Base-by-base conservation (phyloP, 1,139 yeast species). In the Zygotorulaspora mrakii region DNA sequence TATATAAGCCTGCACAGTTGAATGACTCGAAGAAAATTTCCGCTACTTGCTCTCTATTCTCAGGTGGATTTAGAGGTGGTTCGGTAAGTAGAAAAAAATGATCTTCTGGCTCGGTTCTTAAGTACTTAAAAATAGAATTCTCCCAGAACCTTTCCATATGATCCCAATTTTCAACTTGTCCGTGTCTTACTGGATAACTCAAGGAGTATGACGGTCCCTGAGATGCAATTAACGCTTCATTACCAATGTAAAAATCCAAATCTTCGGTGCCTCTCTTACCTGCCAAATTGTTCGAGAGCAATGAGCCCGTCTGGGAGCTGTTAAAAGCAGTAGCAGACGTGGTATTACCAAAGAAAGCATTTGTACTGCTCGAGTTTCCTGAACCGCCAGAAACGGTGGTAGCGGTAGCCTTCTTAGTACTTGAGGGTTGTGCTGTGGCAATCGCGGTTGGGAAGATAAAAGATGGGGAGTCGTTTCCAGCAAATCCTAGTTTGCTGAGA, bases 111-210 rank as follows among this genome's bases (percentile, higher is more conserved):
- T 91, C 98, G 63, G 97, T 88, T 65, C 96, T 79, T 57, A 91
- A 74, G 64, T 91, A 91, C 67, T 91, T 89, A 71, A 91, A 91
- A 58, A 91, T 89, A 31, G 96, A 86, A 59, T 85, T 85, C 62
- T 91, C 97, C 99, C 99, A 91, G 66, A 88, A 89, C 61, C 98
- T 75, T 66, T 91, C 99, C 99, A 91, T 91, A 62, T 91, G 96
- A 68, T 94, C 98, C 99, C 99, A 91, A 63, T 91, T 88, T 65
- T 91, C 98, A 50, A 91, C 82, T 68, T 91, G 98, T 16, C 99
- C 99, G 60, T 91, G 98, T 64, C 86, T 83, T 49, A 91, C 87
- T 12, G 99, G 99, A 59, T 91, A 91, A 48, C 79, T 78, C 47
- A 94, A 71, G 31, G 91, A 84, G 65, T 91, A 94, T 37, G 87